These are phyloP conservation scores for Debaryomyces psychrophilus DNA, from an alignment of 1,139 yeast genomes.

Conservation along the genomic window DNA sequence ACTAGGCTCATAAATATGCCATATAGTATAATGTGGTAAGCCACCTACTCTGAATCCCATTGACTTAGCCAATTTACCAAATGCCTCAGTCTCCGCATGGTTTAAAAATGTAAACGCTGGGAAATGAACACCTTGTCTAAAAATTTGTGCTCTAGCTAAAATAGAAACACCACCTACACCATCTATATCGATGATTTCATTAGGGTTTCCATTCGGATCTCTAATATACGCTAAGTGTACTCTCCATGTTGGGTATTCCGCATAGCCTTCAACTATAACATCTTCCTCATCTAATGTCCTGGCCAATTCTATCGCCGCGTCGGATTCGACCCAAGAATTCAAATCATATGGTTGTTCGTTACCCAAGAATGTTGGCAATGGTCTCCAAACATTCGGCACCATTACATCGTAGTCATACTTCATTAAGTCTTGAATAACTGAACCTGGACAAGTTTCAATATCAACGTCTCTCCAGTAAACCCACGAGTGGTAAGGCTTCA, in stretches of 20 bases:
- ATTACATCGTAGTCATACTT: slow-evolving; percentile 72
- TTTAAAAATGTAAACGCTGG: slow-evolving; percentile 88
- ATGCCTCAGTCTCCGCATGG: slow-evolving; percentile 93
- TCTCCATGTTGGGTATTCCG: slow-evolving; percentile 88
- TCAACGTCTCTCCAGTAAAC: slow-evolving; percentile 95
- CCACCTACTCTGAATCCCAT: slow-evolving; percentile 87
- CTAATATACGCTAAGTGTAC: slow-evolving; percentile 78
- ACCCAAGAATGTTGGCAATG: slow-evolving; percentile 74
- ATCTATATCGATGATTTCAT: slow-evolving; percentile 73
- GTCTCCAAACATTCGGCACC: slow-evolving; percentile 93
- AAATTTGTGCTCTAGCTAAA: slow-evolving; percentile 78
- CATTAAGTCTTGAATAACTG: slow-evolving; percentile 80
- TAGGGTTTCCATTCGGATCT: slow-evolving; percentile 61
- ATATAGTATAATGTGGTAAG: slow-evolving; percentile 83
- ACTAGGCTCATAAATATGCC: slow-evolving; percentile 90
- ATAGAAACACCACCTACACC: slow-evolving; percentile 93
- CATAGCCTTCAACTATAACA: slow-evolving; percentile 89
- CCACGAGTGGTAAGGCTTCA: slow-evolving; percentile 89
- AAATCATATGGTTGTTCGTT: slow-evolving; percentile 84
- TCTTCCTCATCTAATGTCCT: slow-evolving; percentile 72
- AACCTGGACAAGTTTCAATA: slow-evolving; percentile 79
- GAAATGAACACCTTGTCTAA: slow-evolving; percentile 80
- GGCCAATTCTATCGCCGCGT: slow-evolving; percentile 69
- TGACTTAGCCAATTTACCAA: slow-evolving; percentile 80
- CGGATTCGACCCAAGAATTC: slow-evolving; percentile 87